Conservation (phyloP, 495 filamentous ascomycete species). For the Aspergillus nanangensis region DNA sequence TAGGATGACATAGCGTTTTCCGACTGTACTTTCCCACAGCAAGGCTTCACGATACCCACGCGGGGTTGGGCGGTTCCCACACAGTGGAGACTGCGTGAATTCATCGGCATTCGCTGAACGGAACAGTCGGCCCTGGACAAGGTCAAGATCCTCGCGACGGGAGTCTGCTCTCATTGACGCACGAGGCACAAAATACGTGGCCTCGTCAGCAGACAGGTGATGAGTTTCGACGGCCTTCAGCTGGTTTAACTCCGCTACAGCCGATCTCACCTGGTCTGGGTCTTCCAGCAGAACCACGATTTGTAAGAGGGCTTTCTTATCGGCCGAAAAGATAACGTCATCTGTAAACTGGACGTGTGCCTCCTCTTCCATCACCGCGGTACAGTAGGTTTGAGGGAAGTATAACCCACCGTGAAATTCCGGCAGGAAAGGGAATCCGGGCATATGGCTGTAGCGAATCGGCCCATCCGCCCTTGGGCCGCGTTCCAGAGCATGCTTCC, state of each 20-base stretch:
- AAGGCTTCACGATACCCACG: neutral
- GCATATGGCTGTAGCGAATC: conserved; percentile 18
- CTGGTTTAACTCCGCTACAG: neutral
- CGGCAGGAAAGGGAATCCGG: conserved; percentile 31
- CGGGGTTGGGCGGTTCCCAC: neutral
- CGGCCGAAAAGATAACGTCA: conserved; percentile 17
- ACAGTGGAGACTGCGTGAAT: neutral
- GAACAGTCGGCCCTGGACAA: neutral
- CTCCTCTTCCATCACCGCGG: neutral
- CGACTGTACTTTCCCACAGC: neutral
- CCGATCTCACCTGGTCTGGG: neutral
- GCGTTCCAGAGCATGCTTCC: conserved; percentile 20
- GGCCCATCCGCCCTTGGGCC: conserved; percentile 22
- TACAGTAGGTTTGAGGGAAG: conserved; percentile 32
- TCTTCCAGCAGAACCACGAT: neutral
- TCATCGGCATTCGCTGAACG: neutral
- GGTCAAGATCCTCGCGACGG: neutral
- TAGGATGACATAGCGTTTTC: neutral
- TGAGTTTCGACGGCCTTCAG: neutral
- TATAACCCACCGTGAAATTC: conserved; percentile 21
- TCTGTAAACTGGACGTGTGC: conserved; percentile 18
- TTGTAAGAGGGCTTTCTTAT: neutral
- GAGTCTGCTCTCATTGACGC: neutral
- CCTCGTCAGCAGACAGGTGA: neutral
- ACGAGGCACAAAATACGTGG: neutral